Evolutionary conservation across 179 eudicot genomes (phyloP), one percentile per base, ranked within the genome.

Genomic region (Sideroxylon spinosum): DNA sequence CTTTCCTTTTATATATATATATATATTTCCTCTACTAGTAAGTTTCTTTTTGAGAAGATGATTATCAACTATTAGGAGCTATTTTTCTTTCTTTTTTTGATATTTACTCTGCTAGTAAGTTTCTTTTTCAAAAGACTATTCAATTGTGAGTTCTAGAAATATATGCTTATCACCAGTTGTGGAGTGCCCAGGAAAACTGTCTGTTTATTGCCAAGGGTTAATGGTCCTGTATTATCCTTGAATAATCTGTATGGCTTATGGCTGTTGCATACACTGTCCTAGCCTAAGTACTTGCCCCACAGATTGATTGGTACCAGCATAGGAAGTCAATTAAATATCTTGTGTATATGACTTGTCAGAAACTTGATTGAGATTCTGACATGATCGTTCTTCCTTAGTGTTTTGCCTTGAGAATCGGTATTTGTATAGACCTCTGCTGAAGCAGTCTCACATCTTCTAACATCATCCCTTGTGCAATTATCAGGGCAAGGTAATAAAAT

Each of bases 401-500:
- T 14, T 32, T 19, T 11, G 14, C 11, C 22, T 32, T 32, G 37
- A 20, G 64, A 32, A 28, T 68, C 7, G 14, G 25, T 68, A 16
- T 56, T 53, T 37, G 11, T 23, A 68, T 68, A 60, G 19, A 53
- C 48, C 61, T 50, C n/a, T 76, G 50, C 64, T 64, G 52, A 65
- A 29, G 50, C n/a, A 68, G 2, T 68, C 26, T 59, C 20, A 7
- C 10, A 23, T 70, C 12, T 17, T 16, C 11, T 60, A 3, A n/a
- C 22, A 1, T 25, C 60, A 25, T 59, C 59, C 71, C 71, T 53
- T 74, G 20, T 59, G 60, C 57, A 69, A 65, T 62, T 68, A 48
- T 78, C 78, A 92, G 95, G 90, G 61, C 88, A 90, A 82, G 84
- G 75, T 77, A 83, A 76, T 73, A 62, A 74, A 71, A 62, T 29